Percentiles rank a stretch among this genome's conserved stretches.
phyloP scores from a whole-genome alignment of 2,329 filamentous ascomycete genomes.

The Exophiala dermatitidis region DNA sequence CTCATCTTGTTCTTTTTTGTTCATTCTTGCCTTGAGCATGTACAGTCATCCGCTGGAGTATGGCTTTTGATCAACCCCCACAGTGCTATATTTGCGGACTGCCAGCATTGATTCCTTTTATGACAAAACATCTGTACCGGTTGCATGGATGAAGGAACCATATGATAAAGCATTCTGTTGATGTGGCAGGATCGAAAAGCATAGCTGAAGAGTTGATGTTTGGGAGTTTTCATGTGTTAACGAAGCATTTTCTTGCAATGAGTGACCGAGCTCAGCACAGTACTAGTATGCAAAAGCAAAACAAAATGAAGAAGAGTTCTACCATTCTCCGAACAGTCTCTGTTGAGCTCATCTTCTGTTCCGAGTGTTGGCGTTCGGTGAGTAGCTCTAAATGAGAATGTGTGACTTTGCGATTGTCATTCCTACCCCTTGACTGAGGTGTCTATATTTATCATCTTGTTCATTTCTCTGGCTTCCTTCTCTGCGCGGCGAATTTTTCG shows the following conservation, averaged over 20 bases:
- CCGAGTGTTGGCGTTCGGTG: no score
- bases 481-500: conserved; percentile 27
- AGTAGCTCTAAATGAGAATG: no score
- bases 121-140: conserved; percentile 11
- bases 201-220: conserved; percentile 8
- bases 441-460: no score
- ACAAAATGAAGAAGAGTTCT: no score
- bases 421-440: no score
- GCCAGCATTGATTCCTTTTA: conserved; percentile 8
- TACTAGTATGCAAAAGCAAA: no score
- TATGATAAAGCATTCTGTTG: conserved; percentile 8
- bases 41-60: conserved; percentile 10
- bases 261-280: not conserved
- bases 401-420: no score
- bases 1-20: conserved; percentile 18
- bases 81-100: conserved; percentile 5
- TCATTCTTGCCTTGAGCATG: conserved; percentile 19
- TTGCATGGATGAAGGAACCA: conserved; percentile 13
- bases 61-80: conserved; percentile 6
- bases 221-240: conserved; percentile 11
- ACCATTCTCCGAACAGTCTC: no score
- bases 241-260: not conserved
- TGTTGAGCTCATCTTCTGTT: not conserved
- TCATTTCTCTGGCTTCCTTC: not conserved
- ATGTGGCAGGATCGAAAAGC: conserved; percentile 8